Conservation (phyloP, 352 stramenopile species). For the Pseudoperonospora humuli region DNA sequence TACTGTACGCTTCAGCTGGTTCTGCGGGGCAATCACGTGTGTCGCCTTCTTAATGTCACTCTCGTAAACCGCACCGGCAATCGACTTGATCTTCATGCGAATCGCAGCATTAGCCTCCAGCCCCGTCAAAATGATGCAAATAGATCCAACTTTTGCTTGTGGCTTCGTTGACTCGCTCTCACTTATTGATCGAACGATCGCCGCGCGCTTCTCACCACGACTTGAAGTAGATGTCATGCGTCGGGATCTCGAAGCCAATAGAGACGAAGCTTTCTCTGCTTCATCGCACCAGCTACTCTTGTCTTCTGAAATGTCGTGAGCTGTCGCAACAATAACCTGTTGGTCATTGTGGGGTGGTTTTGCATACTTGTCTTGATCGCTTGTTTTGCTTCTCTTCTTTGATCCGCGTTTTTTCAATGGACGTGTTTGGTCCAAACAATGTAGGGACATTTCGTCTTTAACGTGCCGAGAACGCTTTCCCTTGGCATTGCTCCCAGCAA, state of each 20-base stretch:
- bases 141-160: constrained; percentile 10
- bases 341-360: background rate
- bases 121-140: constrained; percentile 43
- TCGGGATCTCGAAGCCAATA: background rate
- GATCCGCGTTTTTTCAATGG: background rate
- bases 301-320: background rate
- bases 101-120: constrained; percentile 33
- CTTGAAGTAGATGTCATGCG: constrained; percentile 2
- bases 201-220: constrained; percentile 5
- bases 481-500: background rate
- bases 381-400: background rate
- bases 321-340: background rate
- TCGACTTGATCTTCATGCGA: constrained; percentile 37
- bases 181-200: no score
- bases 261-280: background rate
- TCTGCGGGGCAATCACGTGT: constrained; percentile 37
- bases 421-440: background rate
- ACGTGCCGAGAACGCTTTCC: constrained; percentile 19
- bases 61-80: constrained; percentile 36
- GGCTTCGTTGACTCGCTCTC: constrained; percentile 7
- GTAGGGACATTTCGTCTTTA: background rate
- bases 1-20: constrained; percentile 45
- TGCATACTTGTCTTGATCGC: background rate
- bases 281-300: background rate
- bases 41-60: constrained; percentile 34